Evolutionary conservation across 805 yeast genomes (phyloP).

Genomic region (Ogataea pini): DNA sequence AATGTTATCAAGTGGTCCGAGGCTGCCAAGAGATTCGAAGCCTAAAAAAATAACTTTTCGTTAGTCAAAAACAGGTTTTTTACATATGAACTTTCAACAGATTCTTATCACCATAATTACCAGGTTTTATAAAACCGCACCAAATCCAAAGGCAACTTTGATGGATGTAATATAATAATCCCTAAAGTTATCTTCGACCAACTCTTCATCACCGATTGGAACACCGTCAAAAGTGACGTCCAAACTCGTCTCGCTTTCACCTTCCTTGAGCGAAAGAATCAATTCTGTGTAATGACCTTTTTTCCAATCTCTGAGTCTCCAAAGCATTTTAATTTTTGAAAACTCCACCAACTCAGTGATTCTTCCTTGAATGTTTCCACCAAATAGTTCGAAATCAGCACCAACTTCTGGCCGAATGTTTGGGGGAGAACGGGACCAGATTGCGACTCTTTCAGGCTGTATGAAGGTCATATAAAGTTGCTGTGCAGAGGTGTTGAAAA

Average conservation of each 20-base stretch:
- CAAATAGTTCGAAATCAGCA: constrained; percentile 69
- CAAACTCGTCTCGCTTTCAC: constrained; percentile 80
- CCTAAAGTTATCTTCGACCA: constrained; percentile 81
- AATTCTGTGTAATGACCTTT: constrained; percentile 76
- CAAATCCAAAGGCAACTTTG: constrained; percentile 91
- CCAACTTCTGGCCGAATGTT: constrained; percentile 60
- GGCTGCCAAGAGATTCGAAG: constrained; percentile 72
- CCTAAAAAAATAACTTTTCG: too few species aligned
- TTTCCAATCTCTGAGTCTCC: constrained; percentile 93
- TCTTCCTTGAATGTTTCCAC: constrained; percentile 82
- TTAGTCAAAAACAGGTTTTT: too few species aligned
- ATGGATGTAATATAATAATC: constrained; percentile 88
- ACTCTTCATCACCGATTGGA: constrained; percentile 93
- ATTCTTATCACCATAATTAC: neutral
- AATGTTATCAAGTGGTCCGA: constrained; percentile 91
- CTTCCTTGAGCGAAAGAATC: constrained; percentile 67
- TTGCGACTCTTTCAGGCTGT: constrained; percentile 76
- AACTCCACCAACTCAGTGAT: constrained; percentile 59
- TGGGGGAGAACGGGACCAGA: constrained; percentile 84
- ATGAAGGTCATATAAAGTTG: constrained; percentile 78
- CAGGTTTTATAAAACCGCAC: constrained; percentile 65
- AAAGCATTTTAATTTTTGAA: constrained; percentile 64
- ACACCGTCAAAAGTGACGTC: constrained; percentile 81
- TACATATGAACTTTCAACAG: neutral
- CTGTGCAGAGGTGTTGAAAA: constrained; percentile 85